Base-by-base conservation (phyloP, 148 eudicot species). In the Rhododendron molle region DNA sequence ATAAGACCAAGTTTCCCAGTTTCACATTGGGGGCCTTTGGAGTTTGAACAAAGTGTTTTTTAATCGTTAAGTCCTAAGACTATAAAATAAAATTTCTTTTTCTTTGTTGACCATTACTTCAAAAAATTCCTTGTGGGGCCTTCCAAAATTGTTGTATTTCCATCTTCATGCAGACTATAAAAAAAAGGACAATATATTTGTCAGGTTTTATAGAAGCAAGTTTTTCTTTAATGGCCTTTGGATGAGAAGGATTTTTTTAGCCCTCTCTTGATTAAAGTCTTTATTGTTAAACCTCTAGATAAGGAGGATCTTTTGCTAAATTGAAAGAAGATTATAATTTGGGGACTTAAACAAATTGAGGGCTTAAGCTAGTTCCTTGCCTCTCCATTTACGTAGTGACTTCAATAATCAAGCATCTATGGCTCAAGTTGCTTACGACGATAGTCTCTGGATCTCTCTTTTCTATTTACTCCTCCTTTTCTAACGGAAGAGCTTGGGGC, bases 341-440 rank as follows among this genome's bases (percentile, higher is more conserved):
- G 52, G 26, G 49, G 7, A 44, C 7, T 18, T 44, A 44, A 44
- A 11, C 4, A 40, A 10, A n/a, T 23, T 0, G 1, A 3, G 36
- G 76, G 38, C 15, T 13, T 28, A 32, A 71, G 76, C 34, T 71
- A 34, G 20, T 71, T 11, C 38, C 21, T 71, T 71, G 20, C 76
- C 76, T 71, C 76, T 14, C 40, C 38, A 32, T 32, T 78, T 11
- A 44, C 34, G 4, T n/a, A 9, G 32, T 44, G 49, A n/a, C 81
- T 46, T 78, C 54, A 44, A 78, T 11, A 67, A 71, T 71, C 32
- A 78, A n/a, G n/a, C 81, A 44, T 77, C 80, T 78, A 78, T n/a
- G 46, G 4, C 81, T 78, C 30, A 78, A 78, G 14, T 78, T 44
- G 28, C 81, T 44, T 26, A n/a, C 52, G n/a, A 40, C 47, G 8